Conservation (phyloP, 495 filamentous ascomycete genomes). For the Penicillium cataractarum region DNA sequence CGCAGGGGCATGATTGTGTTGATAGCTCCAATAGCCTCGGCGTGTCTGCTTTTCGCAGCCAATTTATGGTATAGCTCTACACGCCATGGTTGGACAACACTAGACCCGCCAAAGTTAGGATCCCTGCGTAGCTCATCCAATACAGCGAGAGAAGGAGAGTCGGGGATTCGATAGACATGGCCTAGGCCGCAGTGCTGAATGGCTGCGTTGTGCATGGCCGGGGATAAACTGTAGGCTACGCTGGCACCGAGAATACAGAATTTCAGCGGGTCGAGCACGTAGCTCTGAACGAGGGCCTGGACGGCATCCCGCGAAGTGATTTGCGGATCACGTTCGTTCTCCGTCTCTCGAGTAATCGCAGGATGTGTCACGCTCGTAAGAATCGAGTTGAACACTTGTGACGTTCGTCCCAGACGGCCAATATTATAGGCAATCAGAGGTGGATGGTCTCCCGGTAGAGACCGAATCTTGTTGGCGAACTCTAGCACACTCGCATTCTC, state of each 20-base stretch:
- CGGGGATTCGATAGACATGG: slow-evolving; percentile 69
- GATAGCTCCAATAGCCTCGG: slow-evolving; percentile 77
- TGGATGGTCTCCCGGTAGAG: slow-evolving; percentile 43
- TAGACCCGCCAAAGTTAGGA: slow-evolving; percentile 72
- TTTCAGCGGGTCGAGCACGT: slow-evolving; percentile 65
- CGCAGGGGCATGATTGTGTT: slow-evolving; percentile 81
- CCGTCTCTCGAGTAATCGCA: slow-evolving; percentile 48
- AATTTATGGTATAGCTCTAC: slow-evolving; percentile 70
- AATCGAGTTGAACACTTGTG: slow-evolving; percentile 67
- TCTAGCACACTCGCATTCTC: slow-evolving; percentile 60
- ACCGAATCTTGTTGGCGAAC: slow-evolving; percentile 54
- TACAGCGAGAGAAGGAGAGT: slow-evolving; percentile 64
- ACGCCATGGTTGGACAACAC: slow-evolving; percentile 76
- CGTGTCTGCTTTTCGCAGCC: slow-evolving; percentile 72
- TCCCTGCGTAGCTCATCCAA: slow-evolving; percentile 65
- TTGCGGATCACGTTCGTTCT: slow-evolving; percentile 42
- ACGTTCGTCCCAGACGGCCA: slow-evolving; percentile 67
- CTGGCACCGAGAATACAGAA: slow-evolving; percentile 77
- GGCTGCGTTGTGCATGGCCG: slow-evolving; percentile 79
- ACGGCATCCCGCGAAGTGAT: slow-evolving; percentile 63
- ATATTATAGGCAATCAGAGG: slow-evolving; percentile 74
- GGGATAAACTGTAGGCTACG: slow-evolving; percentile 75
- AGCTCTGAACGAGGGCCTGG: slow-evolving; percentile 55
- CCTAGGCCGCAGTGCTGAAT: slow-evolving; percentile 72
- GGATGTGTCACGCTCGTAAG: slow-evolving; percentile 72